Evolutionary conservation across 108 stramenopile genomes (phyloP).

Genomic region (Skeletonema marinoi): DNA sequence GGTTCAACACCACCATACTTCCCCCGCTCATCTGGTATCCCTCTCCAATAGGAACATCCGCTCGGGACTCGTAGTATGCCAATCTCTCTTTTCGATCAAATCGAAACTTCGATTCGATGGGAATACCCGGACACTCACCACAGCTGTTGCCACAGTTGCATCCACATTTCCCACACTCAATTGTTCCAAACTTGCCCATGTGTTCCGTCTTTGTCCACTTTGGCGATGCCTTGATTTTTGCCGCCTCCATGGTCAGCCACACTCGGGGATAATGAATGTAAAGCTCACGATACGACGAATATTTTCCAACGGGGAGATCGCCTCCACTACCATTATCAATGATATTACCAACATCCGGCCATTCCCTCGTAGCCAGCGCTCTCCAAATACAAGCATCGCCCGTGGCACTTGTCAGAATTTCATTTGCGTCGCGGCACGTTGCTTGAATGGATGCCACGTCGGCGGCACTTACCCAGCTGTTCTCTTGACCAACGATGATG

Average conservation of each 20-base stretch:
- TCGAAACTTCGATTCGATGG: neutral
- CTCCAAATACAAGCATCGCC: no score
- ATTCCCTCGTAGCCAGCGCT: no score
- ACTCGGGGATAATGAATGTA: neutral
- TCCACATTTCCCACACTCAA: neutral
- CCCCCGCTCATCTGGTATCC: neutral
- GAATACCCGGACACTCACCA: neutral
- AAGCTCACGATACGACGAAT: neutral
- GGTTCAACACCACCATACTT: neutral
- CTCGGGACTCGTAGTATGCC: neutral
- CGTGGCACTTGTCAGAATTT: no score
- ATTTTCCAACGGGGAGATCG: neutral
- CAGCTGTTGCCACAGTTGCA: neutral
- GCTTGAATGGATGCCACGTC: no score
- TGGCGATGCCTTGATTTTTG: neutral
- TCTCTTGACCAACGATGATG: no score
- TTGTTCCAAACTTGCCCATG: neutral
- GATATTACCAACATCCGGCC: no score
- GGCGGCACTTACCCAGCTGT: no score
- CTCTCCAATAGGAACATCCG: neutral
- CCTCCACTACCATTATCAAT: no score
- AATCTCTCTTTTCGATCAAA: neutral
- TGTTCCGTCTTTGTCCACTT: neutral
- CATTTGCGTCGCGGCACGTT: no score
- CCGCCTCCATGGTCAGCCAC: neutral